Conservation (phyloP, 1,284 basidiomycete species). For the Sphaerobolus stellatus region DNA sequence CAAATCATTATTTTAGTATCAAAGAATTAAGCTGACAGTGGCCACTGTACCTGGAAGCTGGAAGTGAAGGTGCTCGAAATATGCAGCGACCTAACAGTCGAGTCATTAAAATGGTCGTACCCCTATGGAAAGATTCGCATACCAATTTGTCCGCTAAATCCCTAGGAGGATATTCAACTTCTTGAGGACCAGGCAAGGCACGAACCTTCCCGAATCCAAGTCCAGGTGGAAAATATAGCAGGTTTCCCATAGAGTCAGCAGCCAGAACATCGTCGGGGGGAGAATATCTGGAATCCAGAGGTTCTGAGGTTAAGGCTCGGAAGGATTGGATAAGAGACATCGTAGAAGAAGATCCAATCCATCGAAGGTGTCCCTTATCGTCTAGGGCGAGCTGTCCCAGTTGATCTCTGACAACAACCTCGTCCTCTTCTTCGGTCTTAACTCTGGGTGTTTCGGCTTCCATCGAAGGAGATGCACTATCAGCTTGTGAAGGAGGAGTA, state of each 20-base stretch:
- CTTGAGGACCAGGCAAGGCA: constrained; percentile 78
- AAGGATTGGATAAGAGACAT: constrained; percentile 90
- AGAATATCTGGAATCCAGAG: constrained; percentile 66
- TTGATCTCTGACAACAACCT: constrained; percentile 66
- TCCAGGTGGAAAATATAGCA: constrained; percentile 84
- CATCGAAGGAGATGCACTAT: not conserved
- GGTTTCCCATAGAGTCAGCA: constrained; percentile 73
- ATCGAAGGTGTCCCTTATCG: constrained; percentile 86
- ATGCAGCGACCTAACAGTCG: constrained; percentile 67
- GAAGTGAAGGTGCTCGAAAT: constrained; percentile 82
- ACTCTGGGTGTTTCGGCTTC: constrained; percentile 24
- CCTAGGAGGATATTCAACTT: constrained; percentile 82
- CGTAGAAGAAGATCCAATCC: constrained; percentile 89
- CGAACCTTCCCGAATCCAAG: constrained; percentile 85
- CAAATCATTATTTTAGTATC: not conserved
- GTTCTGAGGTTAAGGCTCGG: constrained; percentile 68
- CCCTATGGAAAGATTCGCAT: constrained; percentile 23
- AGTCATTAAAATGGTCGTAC: constrained; percentile 12
- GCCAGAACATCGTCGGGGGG: constrained; percentile 63
- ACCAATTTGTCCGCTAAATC: constrained; percentile 83
- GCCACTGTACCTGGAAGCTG: constrained; percentile 65
- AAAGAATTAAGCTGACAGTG: not conserved
- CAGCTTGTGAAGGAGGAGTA: constrained; percentile 2
- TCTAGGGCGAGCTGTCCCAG: constrained; percentile 85
- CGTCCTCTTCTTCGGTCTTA: constrained; percentile 60